Evolutionary conservation across 441 rosid genomes (phyloP), one percentile per base, ranked within the genome.

Genomic region (Erodium trifolium): DNA sequence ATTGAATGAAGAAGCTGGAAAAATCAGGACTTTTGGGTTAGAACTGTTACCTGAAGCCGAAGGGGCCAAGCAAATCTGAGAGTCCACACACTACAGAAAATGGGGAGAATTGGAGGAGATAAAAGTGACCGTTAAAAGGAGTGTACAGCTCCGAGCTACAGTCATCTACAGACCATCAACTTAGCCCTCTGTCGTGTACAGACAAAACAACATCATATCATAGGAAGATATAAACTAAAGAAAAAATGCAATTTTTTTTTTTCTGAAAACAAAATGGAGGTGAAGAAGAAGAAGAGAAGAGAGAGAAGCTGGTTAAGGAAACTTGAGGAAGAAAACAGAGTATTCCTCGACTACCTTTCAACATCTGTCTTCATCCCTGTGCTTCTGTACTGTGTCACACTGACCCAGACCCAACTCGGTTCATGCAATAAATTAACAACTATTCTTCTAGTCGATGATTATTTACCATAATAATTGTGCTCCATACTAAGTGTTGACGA

Each of bases 1-100:
- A 51, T 51, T 8, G 59, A 51, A 51, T 51, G 59, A 14, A 51
- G 59, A 51, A 51, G 17, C 59, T 51, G 59, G 59, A 51, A 51
- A 14, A 14, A 10, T 51, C 59, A 51, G 59, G 59, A 51, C 12
- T 10, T n/a, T n/a, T 2, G 59, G 59, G 27, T 23, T 23, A 34
- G 37, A 34, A 34, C 37, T 34, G 37, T 51, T 51, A 51, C 59
- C 59, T n/a, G 18, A 51, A 51, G 8, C 16, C 59, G 3, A 51
- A 16, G 18, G 17, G 59, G 59, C 3, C 5, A 51, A 51, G 59
- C 59, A 51, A 51, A 51, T 51, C 59, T 14, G 16, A 49, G 53
- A 31, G 35, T 31, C 3, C 35, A 31, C 35, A 31, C 35, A 34
- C 37, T n/a, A 51, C 14, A 51, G 59, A 19, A 14, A 51, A 16